These are phyloP conservation scores for Blastocrithidia nonstop DNA, from an alignment of 208 protist genomes.

Conservation along the genomic window DNA sequence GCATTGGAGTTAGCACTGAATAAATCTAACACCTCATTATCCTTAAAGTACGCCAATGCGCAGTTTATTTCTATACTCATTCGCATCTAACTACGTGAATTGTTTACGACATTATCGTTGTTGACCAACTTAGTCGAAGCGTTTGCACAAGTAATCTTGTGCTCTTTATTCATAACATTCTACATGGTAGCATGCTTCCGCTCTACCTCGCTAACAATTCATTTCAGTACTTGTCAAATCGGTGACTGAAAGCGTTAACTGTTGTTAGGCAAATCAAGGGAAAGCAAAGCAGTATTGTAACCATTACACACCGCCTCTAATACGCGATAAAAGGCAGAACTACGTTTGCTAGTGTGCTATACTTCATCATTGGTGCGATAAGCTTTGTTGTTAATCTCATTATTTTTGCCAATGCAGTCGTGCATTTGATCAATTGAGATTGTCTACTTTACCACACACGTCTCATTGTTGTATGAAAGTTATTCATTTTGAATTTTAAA, in stretches of 20 bases:
- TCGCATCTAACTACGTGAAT: conserved; percentile 3
- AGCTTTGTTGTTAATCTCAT: no score
- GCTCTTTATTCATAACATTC: no score
- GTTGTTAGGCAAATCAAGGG: conserved; percentile 36
- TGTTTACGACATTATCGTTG: background rate
- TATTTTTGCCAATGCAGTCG: no score
- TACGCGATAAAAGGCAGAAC: no score
- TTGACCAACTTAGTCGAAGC: background rate
- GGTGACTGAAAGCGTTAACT: conserved; percentile 35
- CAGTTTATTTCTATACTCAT: conserved; percentile 32
- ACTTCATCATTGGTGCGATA: no score
- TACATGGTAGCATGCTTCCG: no score
- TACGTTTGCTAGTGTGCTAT: no score
- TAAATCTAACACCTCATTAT: conserved; percentile 59
- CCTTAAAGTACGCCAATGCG: conserved; percentile 42
- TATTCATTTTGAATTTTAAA: no score
- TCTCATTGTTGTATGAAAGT: no score
- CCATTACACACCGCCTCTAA: conserved; percentile 33
- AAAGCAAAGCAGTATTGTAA: conserved; percentile 49
- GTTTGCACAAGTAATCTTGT: background rate
- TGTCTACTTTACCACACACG: no score
- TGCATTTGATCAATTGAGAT: no score
- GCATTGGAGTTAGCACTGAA: conserved; percentile 12
- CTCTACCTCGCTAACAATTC: conserved; percentile 18
- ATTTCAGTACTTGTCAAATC: conserved; percentile 48